Evolutionary conservation across 129 eudicot genomes (phyloP).

Genomic region (Flaveria robusta): DNA sequence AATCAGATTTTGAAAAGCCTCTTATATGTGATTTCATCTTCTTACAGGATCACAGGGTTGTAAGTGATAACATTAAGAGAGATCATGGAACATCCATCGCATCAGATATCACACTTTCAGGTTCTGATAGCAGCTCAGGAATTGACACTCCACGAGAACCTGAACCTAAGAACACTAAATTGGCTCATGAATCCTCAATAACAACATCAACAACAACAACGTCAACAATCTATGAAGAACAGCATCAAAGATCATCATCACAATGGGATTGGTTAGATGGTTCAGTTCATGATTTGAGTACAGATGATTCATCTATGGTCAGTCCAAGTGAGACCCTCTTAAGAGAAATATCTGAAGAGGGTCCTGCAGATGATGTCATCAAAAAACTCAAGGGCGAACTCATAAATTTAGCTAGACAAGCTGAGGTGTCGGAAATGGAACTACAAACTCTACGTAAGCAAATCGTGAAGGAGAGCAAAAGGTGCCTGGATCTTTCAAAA

Average conservation of each 20-base stretch:
- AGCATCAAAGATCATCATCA: constrained; percentile 43
- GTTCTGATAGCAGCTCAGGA: constrained; percentile 76
- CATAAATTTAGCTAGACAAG: constrained; percentile 59
- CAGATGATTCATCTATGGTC: constrained; percentile 59
- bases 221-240: constrained; percentile 41
- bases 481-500: constrained; percentile 66
- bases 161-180: constrained; percentile 36
- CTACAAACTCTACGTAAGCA: constrained; percentile 84
- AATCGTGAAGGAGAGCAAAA: constrained; percentile 78
- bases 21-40: constrained; percentile 12
- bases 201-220: constrained; percentile 26
- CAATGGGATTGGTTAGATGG: constrained; percentile 79
- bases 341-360: constrained; percentile 43
- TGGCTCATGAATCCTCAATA: constrained; percentile 33
- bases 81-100: constrained; percentile 60
- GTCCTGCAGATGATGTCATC: constrained; percentile 41
- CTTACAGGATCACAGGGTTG: constrained; percentile 48
- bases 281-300: constrained; percentile 58
- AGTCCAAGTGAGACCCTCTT: constrained; percentile 55
- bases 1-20: background rate
- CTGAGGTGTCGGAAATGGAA: constrained; percentile 79
- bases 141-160: constrained; percentile 66
- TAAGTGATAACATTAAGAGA: constrained; percentile 43
- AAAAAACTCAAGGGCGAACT: constrained; percentile 68
- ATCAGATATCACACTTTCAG: constrained; percentile 88